Evolutionary conservation across 345 rosid species (phyloP).

Genomic region (Noccaea caerulescens): DNA sequence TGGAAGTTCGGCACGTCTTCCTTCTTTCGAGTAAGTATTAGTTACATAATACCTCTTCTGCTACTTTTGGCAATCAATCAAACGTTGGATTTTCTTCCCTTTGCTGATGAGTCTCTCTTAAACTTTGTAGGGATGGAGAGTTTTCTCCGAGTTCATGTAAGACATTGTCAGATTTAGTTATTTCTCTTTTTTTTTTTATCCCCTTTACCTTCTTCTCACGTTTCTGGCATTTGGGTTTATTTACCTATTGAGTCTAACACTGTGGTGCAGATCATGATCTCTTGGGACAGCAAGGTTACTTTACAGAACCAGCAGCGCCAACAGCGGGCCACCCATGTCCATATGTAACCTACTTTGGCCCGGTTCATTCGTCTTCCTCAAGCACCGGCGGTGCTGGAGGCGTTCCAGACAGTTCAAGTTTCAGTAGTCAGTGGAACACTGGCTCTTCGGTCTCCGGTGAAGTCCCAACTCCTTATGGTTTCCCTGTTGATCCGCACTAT

Average conservation of each 20-base stretch:
- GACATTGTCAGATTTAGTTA: constrained; percentile 34
- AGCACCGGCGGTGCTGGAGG: constrained; percentile 65
- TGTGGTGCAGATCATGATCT: constrained; percentile 79
- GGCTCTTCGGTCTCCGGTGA: constrained; percentile 76
- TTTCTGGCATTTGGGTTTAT: constrained; percentile 22
- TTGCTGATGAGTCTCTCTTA: constrained; percentile 28
- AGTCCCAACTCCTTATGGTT: constrained; percentile 70
- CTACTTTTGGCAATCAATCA: not conserved
- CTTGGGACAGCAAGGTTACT: constrained; percentile 59
- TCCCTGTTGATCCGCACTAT: constrained; percentile 81
- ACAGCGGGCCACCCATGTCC: constrained; percentile 89
- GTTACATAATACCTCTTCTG: not conserved
- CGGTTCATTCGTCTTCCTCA: constrained; percentile 81
- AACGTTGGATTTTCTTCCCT: not conserved
- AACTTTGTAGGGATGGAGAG: constrained; percentile 77
- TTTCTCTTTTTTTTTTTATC: constrained; percentile 12
- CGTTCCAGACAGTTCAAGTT: constrained; percentile 73
- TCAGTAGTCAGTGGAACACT: constrained; percentile 62
- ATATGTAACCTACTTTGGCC: constrained; percentile 84
- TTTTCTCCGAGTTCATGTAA: constrained; percentile 82
- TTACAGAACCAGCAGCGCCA: constrained; percentile 72
- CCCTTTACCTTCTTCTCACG: constrained; percentile 14
- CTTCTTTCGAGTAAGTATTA: constrained; percentile 74
- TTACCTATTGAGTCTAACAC: too few species aligned
- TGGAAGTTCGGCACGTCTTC: constrained; percentile 74